A percentile compares a stretch with the other conserved stretches of the same genome.
Conservation (phyloP, 768 basidiomycete genomes). For the Suillus paluster region DNA sequence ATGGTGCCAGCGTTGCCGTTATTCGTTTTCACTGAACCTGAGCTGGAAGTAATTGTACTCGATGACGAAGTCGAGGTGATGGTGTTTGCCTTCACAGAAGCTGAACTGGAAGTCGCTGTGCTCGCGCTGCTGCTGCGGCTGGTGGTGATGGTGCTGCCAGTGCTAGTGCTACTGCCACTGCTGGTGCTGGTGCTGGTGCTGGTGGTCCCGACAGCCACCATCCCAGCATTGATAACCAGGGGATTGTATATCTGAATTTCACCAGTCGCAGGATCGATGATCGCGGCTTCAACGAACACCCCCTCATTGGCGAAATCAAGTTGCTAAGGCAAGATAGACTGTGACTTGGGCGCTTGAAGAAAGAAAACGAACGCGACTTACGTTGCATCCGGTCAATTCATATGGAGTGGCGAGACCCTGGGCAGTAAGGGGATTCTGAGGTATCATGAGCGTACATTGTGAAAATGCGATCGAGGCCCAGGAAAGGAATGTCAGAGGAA, state of each 20-base stretch:
- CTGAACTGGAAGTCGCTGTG: not conserved
- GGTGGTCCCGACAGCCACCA: constrained; percentile 20
- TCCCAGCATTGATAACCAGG: constrained; percentile 35
- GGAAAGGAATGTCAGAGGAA: constrained; percentile 21
- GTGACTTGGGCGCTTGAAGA: not conserved
- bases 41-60: not conserved
- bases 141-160: not conserved
- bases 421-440: constrained; percentile 26
- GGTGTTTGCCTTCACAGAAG: not conserved
- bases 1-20: not conserved
- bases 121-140: not conserved
- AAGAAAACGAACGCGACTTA: constrained; percentile 6
- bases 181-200: not conserved
- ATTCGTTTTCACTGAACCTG: not conserved
- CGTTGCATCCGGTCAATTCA: constrained; percentile 31
- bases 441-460: constrained; percentile 28
- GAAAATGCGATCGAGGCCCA: constrained; percentile 19
- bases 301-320: constrained; percentile 30
- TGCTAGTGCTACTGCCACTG: not conserved
- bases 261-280: constrained; percentile 33
- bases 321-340: constrained; percentile 20
- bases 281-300: constrained; percentile 31
- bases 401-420: constrained; percentile 33
- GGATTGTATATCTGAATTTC: constrained; percentile 30
- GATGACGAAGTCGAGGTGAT: not conserved